Conservation (phyloP, 345 rosid genomes). For the Lepidium didymum region DNA sequence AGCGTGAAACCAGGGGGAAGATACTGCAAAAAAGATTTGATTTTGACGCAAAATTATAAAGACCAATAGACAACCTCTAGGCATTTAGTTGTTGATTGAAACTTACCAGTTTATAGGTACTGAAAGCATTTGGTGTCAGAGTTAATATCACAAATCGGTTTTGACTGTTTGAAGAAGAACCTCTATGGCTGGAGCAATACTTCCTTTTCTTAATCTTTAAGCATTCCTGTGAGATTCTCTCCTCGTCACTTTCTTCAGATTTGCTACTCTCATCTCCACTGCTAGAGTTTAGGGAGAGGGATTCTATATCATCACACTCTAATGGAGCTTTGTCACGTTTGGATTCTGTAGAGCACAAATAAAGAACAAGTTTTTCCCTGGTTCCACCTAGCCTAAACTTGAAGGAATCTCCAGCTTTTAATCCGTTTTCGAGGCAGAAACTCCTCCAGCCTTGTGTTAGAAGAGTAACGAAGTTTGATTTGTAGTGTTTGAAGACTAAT, state of each 20-base stretch:
- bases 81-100: not conserved
- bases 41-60: not conserved
- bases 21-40: not conserved
- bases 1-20: conserved; percentile 15
- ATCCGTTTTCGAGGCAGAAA: conserved; percentile 12
- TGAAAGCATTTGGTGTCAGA: not conserved
- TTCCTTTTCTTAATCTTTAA: not conserved
- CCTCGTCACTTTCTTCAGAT: not conserved
- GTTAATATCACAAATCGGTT: conserved; percentile 10
- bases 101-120: not conserved
- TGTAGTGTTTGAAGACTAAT: not conserved
- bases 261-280: not conserved
- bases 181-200: not conserved
- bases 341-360: not conserved
- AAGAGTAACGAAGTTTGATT: not conserved
- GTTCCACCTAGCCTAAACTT: not conserved
- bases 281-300: not conserved
- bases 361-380: not conserved
- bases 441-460: conserved; percentile 7
- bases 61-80: not conserved
- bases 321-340: not conserved
- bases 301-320: not conserved
- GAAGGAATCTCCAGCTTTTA: conserved; percentile 10
- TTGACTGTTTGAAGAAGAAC: conserved; percentile 14
- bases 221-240: not conserved